Conservation (phyloP, 768 basidiomycete genomes). For the Xerocomellus intermedius region DNA sequence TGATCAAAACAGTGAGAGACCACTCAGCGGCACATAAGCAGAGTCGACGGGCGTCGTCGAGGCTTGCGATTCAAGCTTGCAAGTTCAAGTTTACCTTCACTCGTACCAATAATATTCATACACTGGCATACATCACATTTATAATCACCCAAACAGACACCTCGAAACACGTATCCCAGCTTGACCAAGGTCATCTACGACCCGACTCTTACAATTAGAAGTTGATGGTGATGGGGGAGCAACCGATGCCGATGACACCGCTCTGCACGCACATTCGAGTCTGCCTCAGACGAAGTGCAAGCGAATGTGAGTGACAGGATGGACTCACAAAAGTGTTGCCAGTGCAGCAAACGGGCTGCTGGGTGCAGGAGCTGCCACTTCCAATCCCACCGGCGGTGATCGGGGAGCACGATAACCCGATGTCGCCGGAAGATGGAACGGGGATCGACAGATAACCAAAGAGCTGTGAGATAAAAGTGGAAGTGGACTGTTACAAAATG, state of each 20-base stretch:
- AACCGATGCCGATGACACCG: neutral
- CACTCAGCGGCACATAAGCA: too few species aligned
- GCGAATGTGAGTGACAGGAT: neutral
- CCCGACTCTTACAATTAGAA: neutral
- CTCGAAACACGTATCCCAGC: too few species aligned
- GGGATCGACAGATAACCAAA: neutral
- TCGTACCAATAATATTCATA: too few species aligned
- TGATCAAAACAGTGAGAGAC: too few species aligned
- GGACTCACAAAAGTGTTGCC: neutral
- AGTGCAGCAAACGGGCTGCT: constrained; percentile 1
- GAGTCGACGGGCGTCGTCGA: too few species aligned
- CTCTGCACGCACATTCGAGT: neutral
- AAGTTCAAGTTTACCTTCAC: too few species aligned
- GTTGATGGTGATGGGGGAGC: neutral
- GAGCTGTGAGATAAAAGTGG: neutral
- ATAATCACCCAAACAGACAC: too few species aligned
- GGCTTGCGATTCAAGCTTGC: too few species aligned
- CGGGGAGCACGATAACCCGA: constrained; percentile 1
- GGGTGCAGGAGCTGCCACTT: neutral
- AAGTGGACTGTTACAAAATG: neutral
- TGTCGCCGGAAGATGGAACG: neutral
- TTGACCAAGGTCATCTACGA: too few species aligned
- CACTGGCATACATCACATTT: too few species aligned
- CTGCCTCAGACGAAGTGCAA: neutral
- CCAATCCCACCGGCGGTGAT: neutral